Conservation (phyloP, 495 filamentous ascomycete species). For the Halenospora varia region DNA sequence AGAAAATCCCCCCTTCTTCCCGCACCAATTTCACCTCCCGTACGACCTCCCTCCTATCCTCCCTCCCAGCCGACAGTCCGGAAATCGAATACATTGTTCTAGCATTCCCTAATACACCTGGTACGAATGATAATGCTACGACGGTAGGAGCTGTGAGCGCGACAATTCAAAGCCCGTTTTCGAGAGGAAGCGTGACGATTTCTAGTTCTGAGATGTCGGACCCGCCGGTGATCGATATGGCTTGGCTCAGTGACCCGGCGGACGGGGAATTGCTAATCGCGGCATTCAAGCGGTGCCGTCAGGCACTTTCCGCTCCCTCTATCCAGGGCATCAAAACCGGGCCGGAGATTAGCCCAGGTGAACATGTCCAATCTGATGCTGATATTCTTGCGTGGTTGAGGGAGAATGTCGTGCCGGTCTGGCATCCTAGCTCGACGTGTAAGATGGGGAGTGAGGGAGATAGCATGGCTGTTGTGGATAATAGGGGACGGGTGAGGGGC, state of each 20-base stretch:
- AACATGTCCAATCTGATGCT: conserved; percentile 39
- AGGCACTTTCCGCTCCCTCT: conserved; percentile 32
- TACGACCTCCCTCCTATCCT: conserved; percentile 29
- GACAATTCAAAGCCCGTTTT: conserved; percentile 43
- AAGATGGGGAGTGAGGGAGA: conserved; percentile 52
- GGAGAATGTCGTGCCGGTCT: conserved; percentile 37
- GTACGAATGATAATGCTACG: conserved; percentile 22
- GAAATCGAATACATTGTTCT: conserved; percentile 47
- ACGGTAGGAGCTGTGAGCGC: conserved; percentile 30
- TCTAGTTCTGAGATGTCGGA: conserved; percentile 35
- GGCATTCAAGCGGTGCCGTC: conserved; percentile 47
- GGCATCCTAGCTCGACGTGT: conserved; percentile 49
- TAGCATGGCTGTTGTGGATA: conserved; percentile 48
- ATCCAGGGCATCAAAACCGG: conserved; percentile 39
- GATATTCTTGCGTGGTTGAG: conserved; percentile 46
- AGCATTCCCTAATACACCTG: conserved; percentile 11
- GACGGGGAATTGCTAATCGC: conserved; percentile 54
- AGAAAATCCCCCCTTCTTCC: conserved; percentile 32
- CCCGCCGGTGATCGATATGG: conserved; percentile 49
- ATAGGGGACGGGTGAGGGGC: conserved; percentile 45
- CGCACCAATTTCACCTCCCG: conserved; percentile 10
- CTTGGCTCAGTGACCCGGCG: conserved; percentile 46
- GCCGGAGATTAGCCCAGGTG: conserved; percentile 45
- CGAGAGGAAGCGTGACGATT: conserved; percentile 54
- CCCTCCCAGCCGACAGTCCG: conserved; percentile 52